A percentile compares a stretch with the other conserved stretches of the same genome.
Evolutionary conservation across 768 basidiomycete species (phyloP).

Genomic region (Hirschioporus abietinus): DNA sequence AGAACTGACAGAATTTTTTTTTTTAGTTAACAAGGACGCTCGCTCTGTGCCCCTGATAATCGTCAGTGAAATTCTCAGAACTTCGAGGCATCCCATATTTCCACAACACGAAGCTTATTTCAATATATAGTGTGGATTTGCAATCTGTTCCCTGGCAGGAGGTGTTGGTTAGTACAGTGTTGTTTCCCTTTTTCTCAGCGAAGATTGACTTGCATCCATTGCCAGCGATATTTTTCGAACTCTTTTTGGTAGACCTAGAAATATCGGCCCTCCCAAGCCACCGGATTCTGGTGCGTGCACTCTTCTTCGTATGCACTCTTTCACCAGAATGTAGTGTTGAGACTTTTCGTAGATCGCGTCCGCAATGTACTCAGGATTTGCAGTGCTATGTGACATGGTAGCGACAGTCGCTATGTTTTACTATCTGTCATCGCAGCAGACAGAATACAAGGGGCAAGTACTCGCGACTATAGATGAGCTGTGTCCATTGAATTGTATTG

Average conservation of each 20-base stretch:
- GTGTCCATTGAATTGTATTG: neutral
- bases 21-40: neutral
- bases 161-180: neutral
- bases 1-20: neutral
- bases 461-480: neutral
- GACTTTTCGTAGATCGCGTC: neutral
- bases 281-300: neutral
- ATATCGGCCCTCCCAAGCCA: neutral
- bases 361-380: neutral
- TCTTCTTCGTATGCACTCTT: neutral
- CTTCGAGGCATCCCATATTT: too few relatives aligned
- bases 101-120: neutral
- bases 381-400: neutral
- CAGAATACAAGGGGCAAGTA: neutral
- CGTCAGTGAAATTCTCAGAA: neutral
- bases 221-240: neutral
- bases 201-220: neutral
- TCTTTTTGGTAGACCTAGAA: neutral
- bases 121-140: neutral
- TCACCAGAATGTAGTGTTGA: neutral
- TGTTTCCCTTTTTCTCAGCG: neutral
- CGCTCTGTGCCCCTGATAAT: neutral
- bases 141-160: neutral
- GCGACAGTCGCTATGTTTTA: neutral
- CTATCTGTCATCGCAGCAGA: neutral